These are phyloP conservation scores for Ophiocordyceps camponoti-saundersi DNA, from an alignment of 2,329 filamentous ascomycete species.

Conservation along the genomic window DNA sequence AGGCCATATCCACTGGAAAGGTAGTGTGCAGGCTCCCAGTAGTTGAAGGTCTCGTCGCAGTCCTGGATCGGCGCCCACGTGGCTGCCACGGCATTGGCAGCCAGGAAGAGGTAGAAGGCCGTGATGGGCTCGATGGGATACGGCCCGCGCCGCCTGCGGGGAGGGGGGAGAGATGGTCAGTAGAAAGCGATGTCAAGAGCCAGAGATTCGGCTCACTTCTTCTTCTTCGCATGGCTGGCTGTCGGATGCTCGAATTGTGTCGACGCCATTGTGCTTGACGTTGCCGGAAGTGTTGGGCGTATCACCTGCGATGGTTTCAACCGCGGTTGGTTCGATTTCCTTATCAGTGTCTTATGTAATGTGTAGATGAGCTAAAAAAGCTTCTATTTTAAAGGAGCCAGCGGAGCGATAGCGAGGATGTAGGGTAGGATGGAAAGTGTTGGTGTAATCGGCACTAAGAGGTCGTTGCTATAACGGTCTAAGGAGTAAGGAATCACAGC, in stretches of 20 bases:
- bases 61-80: slow-evolving; percentile 84
- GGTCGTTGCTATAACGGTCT: too few species aligned
- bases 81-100: slow-evolving; percentile 59
- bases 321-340: too few species aligned
- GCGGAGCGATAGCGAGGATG: too few species aligned
- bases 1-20: slow-evolving; percentile 81
- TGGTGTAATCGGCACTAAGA: too few species aligned
- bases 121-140: slow-evolving; percentile 55
- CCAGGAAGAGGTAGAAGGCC: slow-evolving; percentile 67
- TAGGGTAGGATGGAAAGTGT: too few species aligned
- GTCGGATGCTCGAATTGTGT: slow-evolving; percentile 28
- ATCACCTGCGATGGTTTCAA: too few species aligned
- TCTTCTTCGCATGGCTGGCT: slow-evolving; percentile 34
- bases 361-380: too few species aligned
- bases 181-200: background rate
- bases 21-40: slow-evolving; percentile 96
- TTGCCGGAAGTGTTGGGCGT: too few species aligned
- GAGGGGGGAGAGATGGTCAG: background rate
- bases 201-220: slow-evolving; percentile 10
- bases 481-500: too few species aligned
- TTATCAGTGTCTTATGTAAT: too few species aligned
- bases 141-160: slow-evolving; percentile 28
- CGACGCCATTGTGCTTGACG: background rate
- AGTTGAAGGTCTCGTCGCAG: slow-evolving; percentile 98
- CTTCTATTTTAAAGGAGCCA: too few species aligned